Conservation (phyloP, 2,329 filamentous ascomycete genomes). For the Didymella arachidicola region DNA sequence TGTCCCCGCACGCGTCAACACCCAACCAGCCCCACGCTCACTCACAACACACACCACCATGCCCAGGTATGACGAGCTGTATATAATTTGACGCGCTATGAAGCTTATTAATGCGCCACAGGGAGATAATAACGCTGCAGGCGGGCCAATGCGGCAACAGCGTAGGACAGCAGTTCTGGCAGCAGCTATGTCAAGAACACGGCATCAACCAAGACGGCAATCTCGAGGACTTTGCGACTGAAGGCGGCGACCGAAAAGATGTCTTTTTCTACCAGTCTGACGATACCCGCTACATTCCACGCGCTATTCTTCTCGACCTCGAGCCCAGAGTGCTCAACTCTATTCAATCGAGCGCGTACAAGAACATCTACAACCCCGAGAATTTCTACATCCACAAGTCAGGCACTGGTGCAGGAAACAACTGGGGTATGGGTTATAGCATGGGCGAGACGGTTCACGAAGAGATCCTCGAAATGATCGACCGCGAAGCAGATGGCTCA, state of each 20-base stretch:
- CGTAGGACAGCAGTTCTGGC: conserved; percentile 98
- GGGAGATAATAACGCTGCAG: conserved; percentile 99
- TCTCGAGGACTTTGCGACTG: conserved; percentile 95
- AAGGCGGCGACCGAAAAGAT: conserved; percentile 97
- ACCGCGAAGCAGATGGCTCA: conserved; percentile 96
- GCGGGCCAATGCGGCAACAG: conserved; percentile 99
- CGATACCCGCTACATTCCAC: conserved; percentile 96
- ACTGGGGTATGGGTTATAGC: conserved; percentile 97
- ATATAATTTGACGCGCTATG: conserved; percentile 1
- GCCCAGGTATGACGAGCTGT: conserved; percentile 45
- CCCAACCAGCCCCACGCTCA: conserved; percentile 27
- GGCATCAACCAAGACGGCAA: conserved; percentile 98
- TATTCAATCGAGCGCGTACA: conserved; percentile 93
- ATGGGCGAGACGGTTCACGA: conserved; percentile 91
- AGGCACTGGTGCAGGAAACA: conserved; percentile 93
- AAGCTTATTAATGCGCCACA: conserved; percentile 50
- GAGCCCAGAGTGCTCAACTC: conserved; percentile 91
- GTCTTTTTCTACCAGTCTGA: conserved; percentile 99
- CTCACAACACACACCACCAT: conserved; percentile 38
- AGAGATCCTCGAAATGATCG: conserved; percentile 99
- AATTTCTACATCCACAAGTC: conserved; percentile 98
- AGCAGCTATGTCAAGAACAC: conserved; percentile 96
- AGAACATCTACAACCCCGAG: conserved; percentile 99
- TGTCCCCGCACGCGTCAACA: conserved; percentile 42
- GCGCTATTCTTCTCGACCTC: conserved; percentile 92